phyloP scores from a whole-genome alignment of 306 rosid genomes.

The Carpinus viminea region DNA sequence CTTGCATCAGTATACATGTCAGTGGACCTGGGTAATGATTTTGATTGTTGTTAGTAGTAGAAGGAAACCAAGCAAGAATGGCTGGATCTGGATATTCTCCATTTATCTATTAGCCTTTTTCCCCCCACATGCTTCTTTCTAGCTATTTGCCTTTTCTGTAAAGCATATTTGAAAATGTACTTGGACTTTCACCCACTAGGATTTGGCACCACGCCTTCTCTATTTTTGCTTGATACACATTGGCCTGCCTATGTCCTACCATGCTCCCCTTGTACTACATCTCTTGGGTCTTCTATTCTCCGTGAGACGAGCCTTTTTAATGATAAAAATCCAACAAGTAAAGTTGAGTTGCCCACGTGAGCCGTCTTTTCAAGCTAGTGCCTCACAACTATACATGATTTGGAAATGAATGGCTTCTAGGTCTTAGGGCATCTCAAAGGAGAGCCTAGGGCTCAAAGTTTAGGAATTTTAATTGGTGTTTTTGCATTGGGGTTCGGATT shows the following conservation, averaged over 20 bases:
- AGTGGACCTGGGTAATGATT: slow-evolving; percentile 58
- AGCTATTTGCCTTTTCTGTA: slow-evolving; percentile 38
- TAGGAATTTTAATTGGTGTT: too few species aligned
- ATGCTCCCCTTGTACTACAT: slow-evolving; percentile 20
- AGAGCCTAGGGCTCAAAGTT: not conserved
- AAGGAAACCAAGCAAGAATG: slow-evolving; percentile 63
- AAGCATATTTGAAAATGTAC: slow-evolving; percentile 34
- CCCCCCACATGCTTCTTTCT: not conserved
- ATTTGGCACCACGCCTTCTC: slow-evolving; percentile 32
- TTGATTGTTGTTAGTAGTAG: slow-evolving; percentile 39
- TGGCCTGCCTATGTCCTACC: slow-evolving; percentile 32
- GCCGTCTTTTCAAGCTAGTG: slow-evolving; percentile 36
- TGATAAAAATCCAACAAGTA: slow-evolving; percentile 26
- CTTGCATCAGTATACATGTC: slow-evolving; percentile 27
- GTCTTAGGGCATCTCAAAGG: slow-evolving; percentile 5
- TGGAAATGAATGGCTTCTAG: slow-evolving; percentile 41
- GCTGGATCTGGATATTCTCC: slow-evolving; percentile 25
- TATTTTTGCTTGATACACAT: slow-evolving; percentile 18
- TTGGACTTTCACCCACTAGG: slow-evolving; percentile 36
- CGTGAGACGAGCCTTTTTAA: slow-evolving; percentile 24
- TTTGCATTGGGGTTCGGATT: too few species aligned
- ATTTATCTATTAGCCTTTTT: slow-evolving; percentile 36
- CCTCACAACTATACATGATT: slow-evolving; percentile 41
- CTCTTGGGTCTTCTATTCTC: slow-evolving; percentile 24
- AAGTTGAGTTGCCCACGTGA: slow-evolving; percentile 41